Percentiles rank a stretch among this genome's conserved stretches.
Evolutionary conservation across 1,139 yeast genomes (phyloP).

Genomic region (Arxiozyma heterogenica): DNA sequence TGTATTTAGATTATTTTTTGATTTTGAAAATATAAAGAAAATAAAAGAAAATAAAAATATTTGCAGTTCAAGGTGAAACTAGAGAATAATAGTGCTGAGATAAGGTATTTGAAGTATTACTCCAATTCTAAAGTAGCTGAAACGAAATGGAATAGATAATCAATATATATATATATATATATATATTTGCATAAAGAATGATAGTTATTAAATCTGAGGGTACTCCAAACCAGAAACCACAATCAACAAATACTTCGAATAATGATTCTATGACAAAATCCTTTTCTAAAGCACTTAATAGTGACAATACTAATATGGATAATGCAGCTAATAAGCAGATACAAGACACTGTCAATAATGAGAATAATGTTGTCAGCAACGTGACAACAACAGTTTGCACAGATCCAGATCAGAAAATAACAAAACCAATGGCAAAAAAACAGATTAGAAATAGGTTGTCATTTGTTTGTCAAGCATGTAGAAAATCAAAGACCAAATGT

Average conservation of each 20-base stretch:
- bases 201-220: not conserved
- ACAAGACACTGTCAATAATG: not conserved
- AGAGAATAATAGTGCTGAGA: not conserved
- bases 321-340: not conserved
- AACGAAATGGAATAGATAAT: not conserved
- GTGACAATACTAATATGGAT: not conserved
- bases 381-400: not conserved
- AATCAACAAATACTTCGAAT: not conserved
- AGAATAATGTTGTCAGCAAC: not conserved
- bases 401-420: not conserved
- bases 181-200: not conserved
- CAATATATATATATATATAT: not conserved
- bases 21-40: too few relatives aligned
- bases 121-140: too few relatives aligned
- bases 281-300: not conserved
- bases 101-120: too few relatives aligned
- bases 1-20: too few relatives aligned
- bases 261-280: not conserved
- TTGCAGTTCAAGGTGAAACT: not conserved
- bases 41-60: too few relatives aligned
- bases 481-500: conserved; percentile 30
- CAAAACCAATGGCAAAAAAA: not conserved
- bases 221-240: not conserved
- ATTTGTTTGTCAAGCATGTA: conserved; percentile 29
- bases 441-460: conserved; percentile 28